Evolutionary conservation across 2,329 filamentous ascomycete species (phyloP).

Genomic region (Pseudocercospora crystallina): DNA sequence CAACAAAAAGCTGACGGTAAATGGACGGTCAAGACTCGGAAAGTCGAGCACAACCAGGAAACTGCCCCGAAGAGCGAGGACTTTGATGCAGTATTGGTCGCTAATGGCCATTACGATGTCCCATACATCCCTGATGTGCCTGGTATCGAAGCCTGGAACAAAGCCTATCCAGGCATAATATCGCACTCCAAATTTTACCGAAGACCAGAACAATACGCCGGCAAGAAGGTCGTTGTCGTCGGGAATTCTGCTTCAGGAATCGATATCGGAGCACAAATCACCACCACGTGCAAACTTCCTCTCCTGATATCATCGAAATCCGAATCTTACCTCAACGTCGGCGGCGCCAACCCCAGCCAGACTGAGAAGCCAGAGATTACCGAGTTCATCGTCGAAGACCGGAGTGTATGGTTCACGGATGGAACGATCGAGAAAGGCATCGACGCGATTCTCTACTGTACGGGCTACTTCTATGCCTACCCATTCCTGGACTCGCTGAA

Average conservation of each 20-base stretch:
- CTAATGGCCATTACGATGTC: conserved; percentile 50
- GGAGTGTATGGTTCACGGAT: conserved; percentile 66
- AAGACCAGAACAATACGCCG: conserved; percentile 59
- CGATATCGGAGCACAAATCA: conserved; percentile 79
- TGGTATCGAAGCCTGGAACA: conserved; percentile 43
- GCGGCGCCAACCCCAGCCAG: conserved; percentile 51
- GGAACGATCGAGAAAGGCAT: conserved; percentile 65
- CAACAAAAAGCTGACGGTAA: conserved; percentile 29
- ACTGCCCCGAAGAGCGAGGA: conserved; percentile 39
- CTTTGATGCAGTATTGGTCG: conserved; percentile 56
- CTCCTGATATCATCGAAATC: conserved; percentile 64
- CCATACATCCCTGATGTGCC: conserved; percentile 46
- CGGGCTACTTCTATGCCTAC: conserved; percentile 82
- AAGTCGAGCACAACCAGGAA: conserved; percentile 1
- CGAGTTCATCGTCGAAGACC: conserved; percentile 55
- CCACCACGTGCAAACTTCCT: conserved; percentile 56
- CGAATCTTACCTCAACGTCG: conserved; percentile 47
- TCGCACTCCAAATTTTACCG: conserved; percentile 74
- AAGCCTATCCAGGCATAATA: conserved; percentile 40
- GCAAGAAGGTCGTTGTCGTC: conserved; percentile 75
- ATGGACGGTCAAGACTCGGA: conserved; percentile 62
- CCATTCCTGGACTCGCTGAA: conserved; percentile 63
- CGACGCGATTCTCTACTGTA: conserved; percentile 81
- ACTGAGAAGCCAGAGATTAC: conserved; percentile 56
- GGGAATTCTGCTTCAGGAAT: conserved; percentile 82